These are phyloP conservation scores for Hansfordia pulvinata DNA, from an alignment of 2,329 filamentous ascomycete species.

Conservation along the genomic window DNA sequence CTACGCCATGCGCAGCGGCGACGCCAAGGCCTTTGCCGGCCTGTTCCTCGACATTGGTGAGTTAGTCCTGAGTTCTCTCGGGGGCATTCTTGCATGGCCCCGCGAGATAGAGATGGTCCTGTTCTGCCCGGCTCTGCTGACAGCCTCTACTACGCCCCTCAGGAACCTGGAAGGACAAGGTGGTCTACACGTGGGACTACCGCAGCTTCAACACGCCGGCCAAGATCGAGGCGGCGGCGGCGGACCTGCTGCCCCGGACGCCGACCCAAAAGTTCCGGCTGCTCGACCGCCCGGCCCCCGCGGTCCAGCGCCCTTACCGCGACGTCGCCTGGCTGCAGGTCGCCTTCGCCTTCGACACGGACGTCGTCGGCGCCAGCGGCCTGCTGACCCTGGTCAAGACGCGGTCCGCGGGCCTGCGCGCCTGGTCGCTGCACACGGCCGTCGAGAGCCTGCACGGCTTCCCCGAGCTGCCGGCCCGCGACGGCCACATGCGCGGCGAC, in stretches of 20 bases:
- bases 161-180: conserved; percentile 1
- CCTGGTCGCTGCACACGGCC: conserved; percentile 1
- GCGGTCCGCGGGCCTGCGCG: background rate
- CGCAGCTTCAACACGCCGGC: conserved; percentile 1
- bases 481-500: conserved; percentile 1
- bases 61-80: too few species aligned
- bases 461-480: conserved; percentile 1
- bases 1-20: background rate
- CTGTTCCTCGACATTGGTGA: conserved; percentile 1
- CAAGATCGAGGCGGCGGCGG: conserved; percentile 1
- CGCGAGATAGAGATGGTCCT: too few species aligned
- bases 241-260: conserved; percentile 1
- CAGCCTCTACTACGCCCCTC: background rate
- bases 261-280: conserved; percentile 1
- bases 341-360: conserved; percentile 1
- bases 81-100: too few species aligned
- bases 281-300: conserved; percentile 1
- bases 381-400: conserved; percentile 1
- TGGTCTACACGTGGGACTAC: conserved; percentile 2
- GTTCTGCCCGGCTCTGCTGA: too few species aligned
- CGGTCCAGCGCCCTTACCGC: conserved; percentile 1
- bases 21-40: conserved; percentile 1
- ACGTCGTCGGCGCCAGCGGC: conserved; percentile 1
- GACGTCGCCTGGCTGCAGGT: conserved; percentile 1
- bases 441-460: conserved; percentile 1